Base-by-base conservation (phyloP, 169 alveolate genomes). In the Eimeria tenella region DNA sequence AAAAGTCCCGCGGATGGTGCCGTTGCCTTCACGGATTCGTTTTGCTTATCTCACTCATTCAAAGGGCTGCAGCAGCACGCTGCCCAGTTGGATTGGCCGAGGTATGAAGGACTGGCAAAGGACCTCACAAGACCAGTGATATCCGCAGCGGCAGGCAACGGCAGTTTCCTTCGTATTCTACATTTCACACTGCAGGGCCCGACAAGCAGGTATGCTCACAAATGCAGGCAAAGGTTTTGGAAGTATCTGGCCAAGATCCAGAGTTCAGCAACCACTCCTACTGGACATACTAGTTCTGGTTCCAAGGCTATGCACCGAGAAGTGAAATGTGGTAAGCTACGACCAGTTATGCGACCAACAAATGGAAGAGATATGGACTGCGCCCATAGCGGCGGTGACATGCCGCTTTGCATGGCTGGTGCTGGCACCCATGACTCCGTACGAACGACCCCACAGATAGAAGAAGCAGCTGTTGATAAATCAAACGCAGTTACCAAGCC, bases 1-100 rank as follows among this genome's bases (percentile, higher is more conserved):
- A 91, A 91, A 31, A 73, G 88, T 10, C 94, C 94, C 53, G 94
- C 92, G 17, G 94, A 91, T 62, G 75, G 94, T 23, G 91, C 94
- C 15, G 60, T 79, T 13, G 94, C 94, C 42, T 91, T 79, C 53
- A 60, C 92, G 10, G 94, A 91, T 52, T 17, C 94, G 4, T 83
- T 83, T 52, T 83, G 90, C 60, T 23, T 83, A 7, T 58, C 77
- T 11, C 90, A 83, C 63, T 58, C 75, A 3, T 86, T 50, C 8
- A 21, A 60, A 49, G 19, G 52, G 49, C 84, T n/a, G 1, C 23
- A 63, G 84, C 63, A 31, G 13, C 25, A 19, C 23, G n/a, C 58
- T 5, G 21, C 15, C 21, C 65, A 19, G 70, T 5, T 52, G 71
- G 83, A 50, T 31, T 70, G 83, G 52, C 70, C 52, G 7, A 50